Base-by-base conservation (phyloP, 1,284 basidiomycete species). In the Phlebopus sp. region DNA sequence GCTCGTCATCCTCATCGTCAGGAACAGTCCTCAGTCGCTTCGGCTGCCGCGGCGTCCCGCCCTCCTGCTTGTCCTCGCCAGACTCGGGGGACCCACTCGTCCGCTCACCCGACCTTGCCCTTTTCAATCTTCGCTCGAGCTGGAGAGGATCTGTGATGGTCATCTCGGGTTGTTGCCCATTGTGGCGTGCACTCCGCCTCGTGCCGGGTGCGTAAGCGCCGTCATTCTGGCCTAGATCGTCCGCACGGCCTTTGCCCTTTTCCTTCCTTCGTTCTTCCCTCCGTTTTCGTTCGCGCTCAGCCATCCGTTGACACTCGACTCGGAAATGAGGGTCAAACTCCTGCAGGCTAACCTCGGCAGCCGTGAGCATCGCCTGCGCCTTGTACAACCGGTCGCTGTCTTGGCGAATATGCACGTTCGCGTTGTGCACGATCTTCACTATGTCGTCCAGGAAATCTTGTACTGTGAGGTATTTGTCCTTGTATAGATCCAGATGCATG, bases 301-400 rank as follows among this genome's bases (percentile, higher is more conserved):
- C 88, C 89, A 96, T 96, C 47, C 89, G 77, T 65, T 90, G 86
- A 65, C 95, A 98, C 64, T 97, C 95, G 25, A 85, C 60, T 36
- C 76, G 74, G 67, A 97, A 90, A 40, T 81, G 77, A 0, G 81
- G 78, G 64, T 99, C 97, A 62, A 97, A 94, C 58, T 90, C 86
- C 58, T 91, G 84, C 47, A 97, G 79, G 70, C 93, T 87, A 51
- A 97, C 84, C 62, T 91, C 79, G 0, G 92, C 81, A 38, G 92
- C 84, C 25, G 86, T 94, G 50, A 85, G 80, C 92, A 99, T 92
- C 45, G 93, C 89, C 53, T 92, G 86, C 0, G 97, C 90, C 56
- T 88, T 87, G 59, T 83, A 79, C 27, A 91, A 68, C 32, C 89
- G 75, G 9, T 96, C 96, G 8, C 73, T 66, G 62, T 98, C 93